A percentile compares a stretch with the other conserved stretches of the same genome.
Evolutionary conservation across 2,329 filamentous ascomycete species (phyloP).

Genomic region (Penicillium capsulatum): DNA sequence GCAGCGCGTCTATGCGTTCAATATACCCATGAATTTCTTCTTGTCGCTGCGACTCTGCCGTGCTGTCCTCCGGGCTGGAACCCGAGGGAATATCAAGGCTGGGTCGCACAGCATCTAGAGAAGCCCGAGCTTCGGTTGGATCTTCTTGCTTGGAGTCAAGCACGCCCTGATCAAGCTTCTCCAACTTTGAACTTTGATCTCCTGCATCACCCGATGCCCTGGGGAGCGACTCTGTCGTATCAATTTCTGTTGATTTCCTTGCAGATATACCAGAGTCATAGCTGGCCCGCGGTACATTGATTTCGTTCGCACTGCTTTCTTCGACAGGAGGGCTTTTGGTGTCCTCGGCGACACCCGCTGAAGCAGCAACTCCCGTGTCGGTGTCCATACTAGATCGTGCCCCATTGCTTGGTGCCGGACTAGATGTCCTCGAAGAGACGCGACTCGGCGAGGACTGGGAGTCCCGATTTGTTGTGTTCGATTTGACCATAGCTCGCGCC

Average conservation of each 20-base stretch:
- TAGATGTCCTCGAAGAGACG: constrained; percentile 51
- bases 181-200: constrained; percentile 3
- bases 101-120: constrained; percentile 15
- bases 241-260: constrained; percentile 28
- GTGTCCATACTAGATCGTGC: constrained; percentile 38
- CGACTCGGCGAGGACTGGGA: constrained; percentile 49
- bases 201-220: constrained; percentile 11
- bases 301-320: constrained; percentile 8
- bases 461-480: constrained; percentile 51
- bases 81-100: constrained; percentile 17
- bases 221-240: constrained; percentile 12
- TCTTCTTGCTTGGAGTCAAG: constrained; percentile 4
- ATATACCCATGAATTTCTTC: constrained; percentile 80
- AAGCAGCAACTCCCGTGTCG: constrained; percentile 24
- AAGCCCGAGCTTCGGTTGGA: constrained; percentile 3
- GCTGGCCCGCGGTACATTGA: constrained; percentile 23
- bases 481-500: constrained; percentile 78
- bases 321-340: constrained; percentile 12
- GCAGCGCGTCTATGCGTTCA: constrained; percentile 85
- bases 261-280: constrained; percentile 25
- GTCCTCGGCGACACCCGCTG: constrained; percentile 22
- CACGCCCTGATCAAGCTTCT: constrained; percentile 8
- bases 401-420: constrained; percentile 45
- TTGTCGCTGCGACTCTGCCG: constrained; percentile 59
- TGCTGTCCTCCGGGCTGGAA: constrained; percentile 39